Evolutionary conservation across 2,329 filamentous ascomycete species (phyloP).

Genomic region (Westerdykella sp.): DNA sequence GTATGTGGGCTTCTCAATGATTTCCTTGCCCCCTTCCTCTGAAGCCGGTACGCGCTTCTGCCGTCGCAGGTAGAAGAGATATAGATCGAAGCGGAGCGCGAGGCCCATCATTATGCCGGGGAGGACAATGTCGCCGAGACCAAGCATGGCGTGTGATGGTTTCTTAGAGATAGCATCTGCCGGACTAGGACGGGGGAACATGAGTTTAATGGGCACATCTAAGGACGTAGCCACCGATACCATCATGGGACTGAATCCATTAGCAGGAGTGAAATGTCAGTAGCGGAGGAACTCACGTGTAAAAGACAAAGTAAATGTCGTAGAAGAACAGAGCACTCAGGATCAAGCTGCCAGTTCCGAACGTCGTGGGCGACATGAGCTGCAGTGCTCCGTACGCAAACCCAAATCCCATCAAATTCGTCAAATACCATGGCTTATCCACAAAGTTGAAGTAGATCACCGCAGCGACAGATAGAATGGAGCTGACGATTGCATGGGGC

Average conservation of each 20-base stretch:
- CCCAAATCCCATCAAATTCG: slow-evolving; percentile 79
- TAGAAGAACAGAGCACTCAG: slow-evolving; percentile 82
- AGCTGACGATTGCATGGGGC: slow-evolving; percentile 50
- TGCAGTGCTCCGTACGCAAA: slow-evolving; percentile 80
- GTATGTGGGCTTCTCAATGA: slow-evolving; percentile 37
- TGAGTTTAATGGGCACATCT: slow-evolving; percentile 87
- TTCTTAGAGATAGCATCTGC: slow-evolving; percentile 40
- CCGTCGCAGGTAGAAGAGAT: slow-evolving; percentile 70
- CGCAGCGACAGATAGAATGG: slow-evolving; percentile 50
- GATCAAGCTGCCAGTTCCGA: slow-evolving; percentile 72
- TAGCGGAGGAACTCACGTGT: slow-evolving; percentile 51
- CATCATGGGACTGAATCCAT: slow-evolving; percentile 61
- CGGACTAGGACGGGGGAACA: slow-evolving; percentile 63
- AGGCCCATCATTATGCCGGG: slow-evolving; percentile 87
- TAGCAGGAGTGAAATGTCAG: background rate
- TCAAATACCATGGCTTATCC: slow-evolving; percentile 62
- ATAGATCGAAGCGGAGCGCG: slow-evolving; percentile 85
- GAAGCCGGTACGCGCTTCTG: slow-evolving; percentile 36
- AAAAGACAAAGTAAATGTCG: slow-evolving; percentile 90
- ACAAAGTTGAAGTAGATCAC: slow-evolving; percentile 60
- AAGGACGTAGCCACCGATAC: slow-evolving; percentile 79
- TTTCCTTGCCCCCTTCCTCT: slow-evolving; percentile 4
- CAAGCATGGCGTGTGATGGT: slow-evolving; percentile 64
- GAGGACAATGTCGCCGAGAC: slow-evolving; percentile 88
- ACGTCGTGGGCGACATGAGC: slow-evolving; percentile 82